Base-by-base conservation (phyloP, 495 filamentous ascomycete species). In the Lophiostoma macrostomum region DNA sequence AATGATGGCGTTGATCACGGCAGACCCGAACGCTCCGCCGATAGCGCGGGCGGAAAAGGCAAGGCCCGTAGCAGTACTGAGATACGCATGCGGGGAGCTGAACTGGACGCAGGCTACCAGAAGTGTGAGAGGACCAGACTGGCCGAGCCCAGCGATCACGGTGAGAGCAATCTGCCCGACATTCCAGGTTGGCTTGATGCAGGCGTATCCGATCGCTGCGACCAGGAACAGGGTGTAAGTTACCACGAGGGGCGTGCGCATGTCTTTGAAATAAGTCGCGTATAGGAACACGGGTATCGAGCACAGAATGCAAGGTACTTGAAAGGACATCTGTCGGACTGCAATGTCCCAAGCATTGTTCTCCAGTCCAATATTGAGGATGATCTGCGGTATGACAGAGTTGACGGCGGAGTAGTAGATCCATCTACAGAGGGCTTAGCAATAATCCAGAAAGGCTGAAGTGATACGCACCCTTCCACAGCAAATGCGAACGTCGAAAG, bases 391-490 rank as follows among this genome's bases (percentile, higher is more conserved):
- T 7, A 73, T 74, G 35, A 79, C 65, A 28, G 71, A 73, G 58
- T 79, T 81, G 29, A 81, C 75, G 19, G 77, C 76, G 42, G 71
- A 74, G 58, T 79, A 81, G 56, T 79, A 80, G 43, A 81, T 75
- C 75, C 77, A 81, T 4, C 65, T 56, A 19, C 40, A 22, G 18
- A 47, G n/a, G n/a, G n/a, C n/a, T n/a, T n/a, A n/a, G n/a, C n/a
- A n/a, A n/a, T n/a, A n/a, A n/a, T n/a, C n/a, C n/a, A n/a, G n/a
- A n/a, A n/a, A n/a, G n/a, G n/a, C n/a, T n/a, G n/a, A n/a, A n/a
- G n/a, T n/a, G n/a, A 5, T 5, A 51, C 48, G 12, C 47, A 53
- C 55, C 75, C 76, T 67, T 81, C 77, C 27, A 80, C 76, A 4
- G 72, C 76, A 55, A 77, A 79, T 13, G 76, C 76, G 56, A 79